Percentiles rank a stretch among this genome's conserved stretches.
Evolutionary conservation across 495 filamentous ascomycete genomes (phyloP).

Genomic region (Hyaloscypha bicolor): DNA sequence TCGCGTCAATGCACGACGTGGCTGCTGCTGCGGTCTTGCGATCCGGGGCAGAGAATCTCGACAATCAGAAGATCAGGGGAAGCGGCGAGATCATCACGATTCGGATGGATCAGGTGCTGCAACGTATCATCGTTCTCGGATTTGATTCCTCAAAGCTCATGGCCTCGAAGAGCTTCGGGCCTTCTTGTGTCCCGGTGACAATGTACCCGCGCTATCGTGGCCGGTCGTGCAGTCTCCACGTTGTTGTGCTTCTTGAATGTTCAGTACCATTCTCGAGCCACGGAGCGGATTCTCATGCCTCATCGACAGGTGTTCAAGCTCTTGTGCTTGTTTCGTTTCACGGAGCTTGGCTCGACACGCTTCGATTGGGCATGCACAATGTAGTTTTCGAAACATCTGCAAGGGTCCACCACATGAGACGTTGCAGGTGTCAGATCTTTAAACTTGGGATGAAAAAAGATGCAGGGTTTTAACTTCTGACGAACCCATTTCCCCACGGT

Average conservation of each 20-base stretch:
- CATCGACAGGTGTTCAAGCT: not conserved
- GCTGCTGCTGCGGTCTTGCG: too few species aligned
- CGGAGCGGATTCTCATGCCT: not conserved
- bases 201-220: not conserved
- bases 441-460: constrained; percentile 1
- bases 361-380: constrained; percentile 5
- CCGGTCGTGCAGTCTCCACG: not conserved
- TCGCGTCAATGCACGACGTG: not conserved
- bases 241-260: not conserved
- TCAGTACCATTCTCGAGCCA: constrained; percentile 7
- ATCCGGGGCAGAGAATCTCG: not conserved
- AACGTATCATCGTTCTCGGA: constrained; percentile 1
- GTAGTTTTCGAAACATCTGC: constrained; percentile 19
- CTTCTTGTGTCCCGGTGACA: not conserved
- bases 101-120: constrained; percentile 8
- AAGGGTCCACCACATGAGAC: constrained; percentile 11
- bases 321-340: constrained; percentile 16
- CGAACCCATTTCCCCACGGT: not conserved
- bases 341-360: not conserved
- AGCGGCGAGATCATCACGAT: not conserved
- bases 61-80: constrained; percentile 13
- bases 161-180: not conserved
- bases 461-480: not conserved
- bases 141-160: not conserved
- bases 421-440: constrained; percentile 1